Conservation (phyloP, 768 basidiomycete species). For the Coprinopsis marcescibilis region DNA sequence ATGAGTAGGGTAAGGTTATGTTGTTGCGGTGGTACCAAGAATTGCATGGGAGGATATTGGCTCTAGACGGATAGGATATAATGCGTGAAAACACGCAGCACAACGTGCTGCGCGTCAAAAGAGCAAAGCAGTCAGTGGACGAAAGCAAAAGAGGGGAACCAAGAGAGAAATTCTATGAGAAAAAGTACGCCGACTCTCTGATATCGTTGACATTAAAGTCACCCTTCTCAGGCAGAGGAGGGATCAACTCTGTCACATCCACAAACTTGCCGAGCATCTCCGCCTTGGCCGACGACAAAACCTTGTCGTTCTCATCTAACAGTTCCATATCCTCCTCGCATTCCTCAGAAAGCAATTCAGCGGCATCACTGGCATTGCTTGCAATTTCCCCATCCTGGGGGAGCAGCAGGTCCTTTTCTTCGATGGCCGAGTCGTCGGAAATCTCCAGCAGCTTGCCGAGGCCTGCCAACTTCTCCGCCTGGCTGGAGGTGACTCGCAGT, state of each 20-base stretch:
- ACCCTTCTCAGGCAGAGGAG: constrained; percentile 80
- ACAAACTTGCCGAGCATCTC: constrained; percentile 57
- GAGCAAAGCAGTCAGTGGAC: background rate
- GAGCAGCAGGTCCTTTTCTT: constrained; percentile 4
- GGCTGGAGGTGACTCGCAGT: constrained; percentile 35
- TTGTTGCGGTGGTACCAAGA: background rate
- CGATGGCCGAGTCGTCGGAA: constrained; percentile 24
- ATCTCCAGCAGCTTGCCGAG: constrained; percentile 32
- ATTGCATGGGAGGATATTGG: no score
- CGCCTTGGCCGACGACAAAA: constrained; percentile 3
- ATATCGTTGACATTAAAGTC: constrained; percentile 79
- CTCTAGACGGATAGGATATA: no score
- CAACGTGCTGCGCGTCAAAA: background rate
- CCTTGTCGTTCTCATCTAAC: background rate
- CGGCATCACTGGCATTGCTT: constrained; percentile 7
- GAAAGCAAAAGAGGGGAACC: background rate
- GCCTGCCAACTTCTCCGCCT: constrained; percentile 27
- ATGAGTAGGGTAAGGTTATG: background rate
- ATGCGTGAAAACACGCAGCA: no score
- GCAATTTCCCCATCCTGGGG: constrained; percentile 5
- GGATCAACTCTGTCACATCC: constrained; percentile 66
- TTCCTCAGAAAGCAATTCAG: constrained; percentile 1
- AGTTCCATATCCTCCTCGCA: background rate
- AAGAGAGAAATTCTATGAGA: constrained; percentile 52
- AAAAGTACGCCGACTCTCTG: constrained; percentile 85